These are phyloP conservation scores for Aeschynomene evenia DNA, from an alignment of 306 rosid genomes.

Conservation along the genomic window DNA sequence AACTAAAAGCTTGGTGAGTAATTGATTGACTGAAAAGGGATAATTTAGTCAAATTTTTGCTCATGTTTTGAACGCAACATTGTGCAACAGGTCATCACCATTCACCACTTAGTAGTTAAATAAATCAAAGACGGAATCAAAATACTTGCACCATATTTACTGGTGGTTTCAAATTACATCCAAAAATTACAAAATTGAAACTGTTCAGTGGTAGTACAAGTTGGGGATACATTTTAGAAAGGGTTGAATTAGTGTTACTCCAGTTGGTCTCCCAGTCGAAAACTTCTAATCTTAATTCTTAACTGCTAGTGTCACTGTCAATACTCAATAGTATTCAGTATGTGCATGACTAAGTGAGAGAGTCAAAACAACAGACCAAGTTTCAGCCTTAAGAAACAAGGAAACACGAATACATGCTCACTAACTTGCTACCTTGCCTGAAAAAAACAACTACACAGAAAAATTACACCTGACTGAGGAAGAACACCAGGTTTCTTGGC, in stretches of 20 bases:
- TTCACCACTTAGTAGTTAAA: neutral
- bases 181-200: neutral
- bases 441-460: neutral
- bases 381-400: neutral
- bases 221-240: neutral
- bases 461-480: neutral
- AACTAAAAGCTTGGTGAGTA: slow-evolving; percentile 1
- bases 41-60: neutral
- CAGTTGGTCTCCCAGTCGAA: neutral
- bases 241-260: neutral
- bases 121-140: neutral
- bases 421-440: neutral
- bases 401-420: neutral
- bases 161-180: neutral
- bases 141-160: neutral
- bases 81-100: neutral
- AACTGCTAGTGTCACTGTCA: neutral
- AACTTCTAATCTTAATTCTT: neutral
- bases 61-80: neutral
- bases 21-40: neutral
- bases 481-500: slow-evolving; percentile 15
- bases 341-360: neutral
- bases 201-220: neutral
- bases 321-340: neutral
- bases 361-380: neutral